Evolutionary conservation across 78 protist species (phyloP).

Genomic region (Dictyostelium firmibasis): DNA sequence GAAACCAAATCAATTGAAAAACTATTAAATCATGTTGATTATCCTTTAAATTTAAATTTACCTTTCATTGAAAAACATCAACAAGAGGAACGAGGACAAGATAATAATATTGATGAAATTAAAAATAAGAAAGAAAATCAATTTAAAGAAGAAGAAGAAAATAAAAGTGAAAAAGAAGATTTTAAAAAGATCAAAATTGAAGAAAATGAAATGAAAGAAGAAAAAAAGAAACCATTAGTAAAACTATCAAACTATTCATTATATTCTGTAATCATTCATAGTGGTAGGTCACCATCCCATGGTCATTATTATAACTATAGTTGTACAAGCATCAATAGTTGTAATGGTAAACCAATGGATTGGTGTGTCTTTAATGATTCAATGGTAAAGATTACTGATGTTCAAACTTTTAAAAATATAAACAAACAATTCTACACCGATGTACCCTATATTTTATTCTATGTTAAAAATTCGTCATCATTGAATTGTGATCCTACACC

Average conservation of each 20-base stretch:
- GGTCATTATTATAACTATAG: conserved; percentile 50
- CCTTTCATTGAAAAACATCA: not conserved
- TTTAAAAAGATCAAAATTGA: not conserved
- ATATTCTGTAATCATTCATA: conserved; percentile 33
- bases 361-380: conserved; percentile 60
- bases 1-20: conserved; percentile 40
- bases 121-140: not conserved
- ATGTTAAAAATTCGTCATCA: not conserved
- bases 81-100: not conserved
- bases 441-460: conserved; percentile 53
- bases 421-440: conserved; percentile 8
- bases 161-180: not conserved
- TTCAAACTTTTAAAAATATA: not conserved
- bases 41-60: not conserved
- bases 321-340: not conserved
- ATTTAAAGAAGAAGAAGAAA: no score
- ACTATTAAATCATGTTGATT: conserved; percentile 11
- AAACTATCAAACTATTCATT: not conserved
- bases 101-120: not conserved
- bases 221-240: not conserved
- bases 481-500: not conserved
- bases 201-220: not conserved
- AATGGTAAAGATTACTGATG: conserved; percentile 11
- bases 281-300: not conserved
- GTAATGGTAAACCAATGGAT: not conserved